phyloP scores from a whole-genome alignment of 2,329 filamentous ascomycete genomes.

The Hypocrella siamensis region DNA sequence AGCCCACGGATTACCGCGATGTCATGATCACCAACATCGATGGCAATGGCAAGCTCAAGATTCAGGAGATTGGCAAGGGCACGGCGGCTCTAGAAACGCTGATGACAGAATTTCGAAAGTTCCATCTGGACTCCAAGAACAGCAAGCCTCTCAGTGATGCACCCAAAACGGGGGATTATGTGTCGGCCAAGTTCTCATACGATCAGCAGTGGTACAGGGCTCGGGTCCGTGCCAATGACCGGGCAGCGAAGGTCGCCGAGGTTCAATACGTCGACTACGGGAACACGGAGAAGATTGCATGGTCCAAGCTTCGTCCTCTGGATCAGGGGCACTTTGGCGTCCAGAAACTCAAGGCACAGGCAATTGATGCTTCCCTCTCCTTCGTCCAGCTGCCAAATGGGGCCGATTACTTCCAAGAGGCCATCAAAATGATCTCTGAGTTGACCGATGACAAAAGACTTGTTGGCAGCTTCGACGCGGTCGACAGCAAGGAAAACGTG shows the following conservation, averaged over 20 bases:
- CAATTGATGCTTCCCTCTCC: slow-evolving; percentile 70
- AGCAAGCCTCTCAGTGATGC: slow-evolving; percentile 54
- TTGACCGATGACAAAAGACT: slow-evolving; percentile 61
- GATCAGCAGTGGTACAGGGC: slow-evolving; percentile 94
- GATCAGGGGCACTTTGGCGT: slow-evolving; percentile 62
- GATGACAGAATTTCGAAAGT: slow-evolving; percentile 82
- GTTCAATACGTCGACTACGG: slow-evolving; percentile 94
- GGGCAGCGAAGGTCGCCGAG: slow-evolving; percentile 74
- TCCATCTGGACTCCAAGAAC: slow-evolving; percentile 77
- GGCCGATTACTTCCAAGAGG: slow-evolving; percentile 69
- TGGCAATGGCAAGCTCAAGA: slow-evolving; percentile 64
- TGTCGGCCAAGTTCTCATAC: slow-evolving; percentile 78
- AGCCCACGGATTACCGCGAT: slow-evolving; percentile 73
- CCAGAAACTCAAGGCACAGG: slow-evolving; percentile 75
- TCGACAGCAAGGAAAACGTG: slow-evolving; percentile 62
- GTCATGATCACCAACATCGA: slow-evolving; percentile 87
- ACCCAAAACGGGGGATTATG: slow-evolving; percentile 82
- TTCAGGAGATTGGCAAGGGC: slow-evolving; percentile 79
- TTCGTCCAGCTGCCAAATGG: slow-evolving; percentile 78
- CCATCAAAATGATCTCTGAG: slow-evolving; percentile 59
- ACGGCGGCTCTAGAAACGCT: slow-evolving; percentile 73
- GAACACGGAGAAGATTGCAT: slow-evolving; percentile 79
- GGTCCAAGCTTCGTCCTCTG: slow-evolving; percentile 70
- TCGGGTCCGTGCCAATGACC: slow-evolving; percentile 81
- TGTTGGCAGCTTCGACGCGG: slow-evolving; percentile 81